Conservation (phyloP, 768 basidiomycete genomes). For the Lentinula detonsa region DNA sequence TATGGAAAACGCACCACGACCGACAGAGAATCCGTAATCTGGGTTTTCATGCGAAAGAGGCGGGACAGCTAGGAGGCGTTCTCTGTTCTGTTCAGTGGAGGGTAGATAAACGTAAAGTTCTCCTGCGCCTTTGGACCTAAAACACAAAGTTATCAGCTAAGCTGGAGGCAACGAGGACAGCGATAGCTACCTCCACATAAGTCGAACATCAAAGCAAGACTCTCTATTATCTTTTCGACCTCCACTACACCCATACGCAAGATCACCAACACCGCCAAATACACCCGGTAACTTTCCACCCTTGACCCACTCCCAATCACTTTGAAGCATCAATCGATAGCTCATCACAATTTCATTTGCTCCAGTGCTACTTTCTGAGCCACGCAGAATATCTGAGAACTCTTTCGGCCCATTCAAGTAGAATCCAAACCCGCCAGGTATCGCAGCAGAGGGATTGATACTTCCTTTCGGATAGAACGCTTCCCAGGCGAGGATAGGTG, state of each 20-base stretch:
- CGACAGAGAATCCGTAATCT: slow-evolving; percentile 63
- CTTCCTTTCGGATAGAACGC: slow-evolving; percentile 56
- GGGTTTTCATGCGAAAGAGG: slow-evolving; percentile 42
- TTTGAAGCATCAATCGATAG: slow-evolving; percentile 61
- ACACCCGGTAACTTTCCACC: slow-evolving; percentile 76
- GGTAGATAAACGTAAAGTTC: slow-evolving; percentile 73
- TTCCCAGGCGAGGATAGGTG: slow-evolving; percentile 46
- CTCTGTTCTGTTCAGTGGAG: slow-evolving; percentile 35
- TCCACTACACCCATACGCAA: slow-evolving; percentile 62
- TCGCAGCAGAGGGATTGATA: slow-evolving; percentile 45
- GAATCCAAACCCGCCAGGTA: slow-evolving; percentile 65
- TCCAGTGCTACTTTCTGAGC: slow-evolving; percentile 10
- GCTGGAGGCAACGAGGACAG: not conserved
- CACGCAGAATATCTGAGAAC: slow-evolving; percentile 29
- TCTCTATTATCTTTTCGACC: slow-evolving; percentile 58
- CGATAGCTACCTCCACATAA: slow-evolving; percentile 64
- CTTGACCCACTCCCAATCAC: slow-evolving; percentile 61
- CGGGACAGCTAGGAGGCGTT: slow-evolving; percentile 38
- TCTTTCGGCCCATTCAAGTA: slow-evolving; percentile 51
- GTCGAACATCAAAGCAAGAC: slow-evolving; percentile 60
- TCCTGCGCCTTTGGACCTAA: slow-evolving; percentile 43
- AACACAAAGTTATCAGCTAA: not conserved
- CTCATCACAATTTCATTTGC: slow-evolving; percentile 55
- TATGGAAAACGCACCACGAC: slow-evolving; percentile 51
- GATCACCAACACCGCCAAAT: slow-evolving; percentile 51